phyloP scores from a whole-genome alignment of 2,329 filamentous ascomycete species.

The Apiospora marii region DNA sequence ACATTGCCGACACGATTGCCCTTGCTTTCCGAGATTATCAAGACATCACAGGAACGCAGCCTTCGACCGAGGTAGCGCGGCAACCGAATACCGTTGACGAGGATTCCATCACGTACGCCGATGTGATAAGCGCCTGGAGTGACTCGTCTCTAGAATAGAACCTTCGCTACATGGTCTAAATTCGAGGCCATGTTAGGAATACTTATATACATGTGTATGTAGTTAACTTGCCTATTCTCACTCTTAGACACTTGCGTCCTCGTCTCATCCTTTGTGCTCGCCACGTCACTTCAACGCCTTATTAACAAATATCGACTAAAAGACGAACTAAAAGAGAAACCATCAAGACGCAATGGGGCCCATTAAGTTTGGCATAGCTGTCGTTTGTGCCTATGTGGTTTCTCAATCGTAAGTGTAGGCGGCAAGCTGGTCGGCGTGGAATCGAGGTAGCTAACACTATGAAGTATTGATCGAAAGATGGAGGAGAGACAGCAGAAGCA shows the following conservation, averaged over 20 bases:
- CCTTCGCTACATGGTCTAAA: constrained; percentile 4
- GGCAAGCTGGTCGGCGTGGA: not conserved
- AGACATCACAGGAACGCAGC: not conserved
- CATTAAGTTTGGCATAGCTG: not conserved
- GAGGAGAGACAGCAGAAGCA: not conserved
- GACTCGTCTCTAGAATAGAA: constrained; percentile 2
- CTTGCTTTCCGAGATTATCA: constrained; percentile 8
- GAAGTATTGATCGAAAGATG: constrained; percentile 2
- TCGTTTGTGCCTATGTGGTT: constrained; percentile 1
- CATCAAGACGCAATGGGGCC: not conserved
- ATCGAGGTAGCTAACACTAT: not conserved
- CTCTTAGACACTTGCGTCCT: not conserved
- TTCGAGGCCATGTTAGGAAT: not conserved
- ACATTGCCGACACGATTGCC: constrained; percentile 1
- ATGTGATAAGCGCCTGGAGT: constrained; percentile 7
- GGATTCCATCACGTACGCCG: not conserved
- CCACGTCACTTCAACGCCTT: not conserved
- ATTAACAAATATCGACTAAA: not conserved
- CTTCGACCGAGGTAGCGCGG: not conserved
- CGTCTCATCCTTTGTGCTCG: not conserved
- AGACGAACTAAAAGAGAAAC: not conserved
- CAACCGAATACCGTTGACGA: not conserved
- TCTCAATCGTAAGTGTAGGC: constrained; percentile 5
- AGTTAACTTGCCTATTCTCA: not conserved
- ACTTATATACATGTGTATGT: not conserved